These are phyloP conservation scores for Ehretia macrophylla DNA, from an alignment of 257 asterid genomes.

Conservation along the genomic window DNA sequence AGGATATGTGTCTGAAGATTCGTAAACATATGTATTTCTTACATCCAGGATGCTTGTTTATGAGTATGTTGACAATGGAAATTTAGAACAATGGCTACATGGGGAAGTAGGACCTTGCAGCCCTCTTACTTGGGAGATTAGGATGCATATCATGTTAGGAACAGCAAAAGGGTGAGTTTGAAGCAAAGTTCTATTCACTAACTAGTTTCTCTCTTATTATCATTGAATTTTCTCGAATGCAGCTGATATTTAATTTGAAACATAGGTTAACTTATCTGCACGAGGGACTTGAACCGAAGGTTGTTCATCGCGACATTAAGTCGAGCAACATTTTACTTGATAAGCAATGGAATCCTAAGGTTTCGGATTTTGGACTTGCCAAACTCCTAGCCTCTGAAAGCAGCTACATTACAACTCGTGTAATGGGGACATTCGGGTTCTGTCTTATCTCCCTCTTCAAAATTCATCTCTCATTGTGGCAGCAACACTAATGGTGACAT, in stretches of 20 bases:
- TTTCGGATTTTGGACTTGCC: conserved; percentile 35
- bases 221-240: neutral
- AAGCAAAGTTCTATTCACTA: neutral
- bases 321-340: conserved; percentile 34
- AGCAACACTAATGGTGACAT: neutral
- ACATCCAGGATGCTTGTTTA: conserved; percentile 33
- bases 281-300: conserved; percentile 34
- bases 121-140: conserved; percentile 32
- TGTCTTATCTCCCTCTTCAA: conserved; percentile 7
- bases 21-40: neutral
- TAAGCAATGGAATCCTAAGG: conserved; percentile 24
- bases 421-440: conserved; percentile 36
- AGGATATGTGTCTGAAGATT: too few species aligned
- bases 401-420: conserved; percentile 30
- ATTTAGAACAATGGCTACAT: conserved; percentile 36
- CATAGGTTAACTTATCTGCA: conserved; percentile 32
- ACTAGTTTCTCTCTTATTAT: neutral
- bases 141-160: conserved; percentile 28
- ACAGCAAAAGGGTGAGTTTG: conserved; percentile 28
- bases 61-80: conserved; percentile 34
- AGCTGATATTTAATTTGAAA: neutral
- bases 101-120: conserved; percentile 25
- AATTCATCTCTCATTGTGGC: neutral
- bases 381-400: conserved; percentile 27
- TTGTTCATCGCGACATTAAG: conserved; percentile 32